Evolutionary conservation across 2,329 filamentous ascomycete species (phyloP), one percentile per base, ranked within the genome.

Genomic region (Colletotrichum limetticola): DNA sequence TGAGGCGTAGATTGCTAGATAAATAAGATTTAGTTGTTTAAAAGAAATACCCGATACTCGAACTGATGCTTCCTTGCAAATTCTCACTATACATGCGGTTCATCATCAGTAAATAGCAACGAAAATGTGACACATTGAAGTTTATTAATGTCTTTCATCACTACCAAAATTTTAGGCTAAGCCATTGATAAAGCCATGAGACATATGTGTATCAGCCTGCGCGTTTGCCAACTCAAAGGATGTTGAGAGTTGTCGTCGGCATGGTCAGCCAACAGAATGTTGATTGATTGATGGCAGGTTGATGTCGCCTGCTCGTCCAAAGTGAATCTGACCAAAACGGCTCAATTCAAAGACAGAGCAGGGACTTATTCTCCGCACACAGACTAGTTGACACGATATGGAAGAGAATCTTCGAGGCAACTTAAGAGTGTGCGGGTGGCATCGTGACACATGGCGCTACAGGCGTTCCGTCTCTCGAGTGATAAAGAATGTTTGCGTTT

Each of bases 311-410:
- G 72, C 12, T 46, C 42, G 53, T 64, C 73, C 66, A 65, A 28
- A 66, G 49, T 78, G 80, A 78, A 79, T 78, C 77, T 68, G 78
- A 75, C 83, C 89, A 91, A 90, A 86, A 91, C 89, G 89, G 83
- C 78, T 78, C 76, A 73, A 78, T 80, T 82, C 83, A 83, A 80
- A 83, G 84, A 82, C 77, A 77, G 80, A 80, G 78, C 77, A 81
- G 83, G 83, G 85, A 82, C 79, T 90, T 84, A 71, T 89, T 98
- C 88, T 98, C 88, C 94, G 95, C 95, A 97, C 93, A 92, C 91
- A 94, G 95, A 98, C 95, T 97, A 92, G 95, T 97, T 92, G 93
- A 91, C 94, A 95, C 91, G 90, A 91, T 92, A 96, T 90, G 90
- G 93, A 89, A 85, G 86, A 90, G 88, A 87, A 87, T 82, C 85